Evolutionary conservation across 305 asterid species (phyloP).

Genomic region (Caryopteris hybrid): DNA sequence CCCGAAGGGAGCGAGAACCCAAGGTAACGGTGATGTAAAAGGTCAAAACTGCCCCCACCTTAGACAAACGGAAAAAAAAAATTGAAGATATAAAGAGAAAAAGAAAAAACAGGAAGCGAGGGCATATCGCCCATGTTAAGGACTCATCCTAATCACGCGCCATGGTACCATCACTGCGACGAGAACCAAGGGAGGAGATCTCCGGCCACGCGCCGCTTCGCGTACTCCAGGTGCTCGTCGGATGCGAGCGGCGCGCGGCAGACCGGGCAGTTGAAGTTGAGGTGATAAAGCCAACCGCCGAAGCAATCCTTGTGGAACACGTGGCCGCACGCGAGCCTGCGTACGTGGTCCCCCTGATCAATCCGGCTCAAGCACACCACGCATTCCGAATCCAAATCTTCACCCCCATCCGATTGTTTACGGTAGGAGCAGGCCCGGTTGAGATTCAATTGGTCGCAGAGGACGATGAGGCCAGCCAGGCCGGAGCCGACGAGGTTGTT

Average conservation of each 20-base stretch:
- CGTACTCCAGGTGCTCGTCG: conserved; percentile 27
- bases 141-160: conserved; percentile 16
- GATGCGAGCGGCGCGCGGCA: conserved; percentile 50
- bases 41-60: conserved; percentile 27
- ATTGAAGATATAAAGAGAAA: background rate
- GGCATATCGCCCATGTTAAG: background rate
- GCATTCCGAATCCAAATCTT: conserved; percentile 33
- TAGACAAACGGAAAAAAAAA: background rate
- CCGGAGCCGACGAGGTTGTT: conserved; percentile 60
- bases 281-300: conserved; percentile 72
- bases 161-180: conserved; percentile 15
- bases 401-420: conserved; percentile 10
- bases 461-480: conserved; percentile 43
- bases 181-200: conserved; percentile 50
- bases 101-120: background rate
- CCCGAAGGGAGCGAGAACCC: background rate
- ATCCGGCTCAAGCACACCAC: conserved; percentile 66
- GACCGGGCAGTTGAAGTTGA: conserved; percentile 69
- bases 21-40: background rate
- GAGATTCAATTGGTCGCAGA: conserved; percentile 60
- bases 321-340: conserved; percentile 59
- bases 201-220: conserved; percentile 39
- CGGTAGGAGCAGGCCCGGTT: conserved; percentile 45
- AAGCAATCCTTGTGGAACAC: conserved; percentile 80
- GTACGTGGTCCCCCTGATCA: conserved; percentile 55